phyloP scores from a whole-genome alignment of 306 rosid genomes.

The Cercis canadensis region DNA sequence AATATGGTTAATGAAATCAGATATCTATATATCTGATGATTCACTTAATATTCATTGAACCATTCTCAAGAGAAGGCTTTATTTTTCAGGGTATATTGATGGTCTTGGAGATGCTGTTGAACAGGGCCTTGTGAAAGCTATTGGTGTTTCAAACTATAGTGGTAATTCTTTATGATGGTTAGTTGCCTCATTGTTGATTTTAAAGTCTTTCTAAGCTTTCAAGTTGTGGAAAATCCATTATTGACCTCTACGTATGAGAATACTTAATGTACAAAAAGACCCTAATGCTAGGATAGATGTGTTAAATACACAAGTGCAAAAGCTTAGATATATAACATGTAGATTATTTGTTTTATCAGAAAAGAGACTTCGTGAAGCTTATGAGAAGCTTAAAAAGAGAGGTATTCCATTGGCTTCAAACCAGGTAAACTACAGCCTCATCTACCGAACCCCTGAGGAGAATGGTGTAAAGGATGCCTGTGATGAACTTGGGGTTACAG shows the following conservation, averaged over 20 bases:
- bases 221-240: constrained; percentile 1
- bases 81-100: constrained; percentile 79
- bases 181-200: neutral
- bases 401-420: constrained; percentile 93
- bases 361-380: constrained; percentile 76
- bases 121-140: constrained; percentile 96
- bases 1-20: constrained; percentile 23
- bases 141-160: constrained; percentile 91
- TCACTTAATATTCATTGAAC: too few relatives aligned
- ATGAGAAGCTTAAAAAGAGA: constrained; percentile 70
- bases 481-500: constrained; percentile 88
- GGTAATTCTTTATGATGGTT: constrained; percentile 48
- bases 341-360: constrained; percentile 40
- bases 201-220: constrained; percentile 19
- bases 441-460: constrained; percentile 80
- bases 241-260: neutral
- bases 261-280: neutral
- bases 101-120: constrained; percentile 98
- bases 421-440: constrained; percentile 97
- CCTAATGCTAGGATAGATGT: neutral
- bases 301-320: neutral
- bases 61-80: constrained; percentile 31
- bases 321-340: neutral
- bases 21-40: constrained; percentile 23
- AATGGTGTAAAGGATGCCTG: constrained; percentile 86